A percentile compares a stretch with the other conserved stretches of the same genome.
phyloP scores from a whole-genome alignment of 345 rosid genomes.

The Eucalyptus urophylla region DNA sequence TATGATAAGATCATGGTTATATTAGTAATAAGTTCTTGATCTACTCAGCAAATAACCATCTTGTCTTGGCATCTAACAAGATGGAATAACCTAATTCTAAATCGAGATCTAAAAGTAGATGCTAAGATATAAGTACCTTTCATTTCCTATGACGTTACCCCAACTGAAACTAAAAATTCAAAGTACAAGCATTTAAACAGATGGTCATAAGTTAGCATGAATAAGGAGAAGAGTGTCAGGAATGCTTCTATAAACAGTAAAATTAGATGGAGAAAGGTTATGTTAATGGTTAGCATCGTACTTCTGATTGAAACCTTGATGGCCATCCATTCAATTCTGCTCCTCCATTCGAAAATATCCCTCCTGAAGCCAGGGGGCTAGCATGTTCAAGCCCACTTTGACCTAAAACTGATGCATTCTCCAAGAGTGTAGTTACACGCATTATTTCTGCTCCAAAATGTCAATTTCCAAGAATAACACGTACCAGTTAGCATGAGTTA shows the following conservation, averaged over 20 bases:
- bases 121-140: neutral
- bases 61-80: neutral
- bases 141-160: neutral
- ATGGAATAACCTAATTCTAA: neutral
- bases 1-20: neutral
- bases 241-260: slow-evolving; percentile 35
- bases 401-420: slow-evolving; percentile 98
- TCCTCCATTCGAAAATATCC: slow-evolving; percentile 90
- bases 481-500: slow-evolving; percentile 85
- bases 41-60: neutral
- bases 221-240: slow-evolving; percentile 32
- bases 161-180: neutral
- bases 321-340: slow-evolving; percentile 89
- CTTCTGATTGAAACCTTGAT: slow-evolving; percentile 97
- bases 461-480: slow-evolving; percentile 94
- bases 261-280: slow-evolving; percentile 71
- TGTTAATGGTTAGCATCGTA: slow-evolving; percentile 98
- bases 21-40: neutral
- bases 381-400: slow-evolving; percentile 95
- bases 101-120: neutral
- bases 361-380: slow-evolving; percentile 89
- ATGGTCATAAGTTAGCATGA: slow-evolving; percentile 39
- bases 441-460: slow-evolving; percentile 96
- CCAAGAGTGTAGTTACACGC: slow-evolving; percentile 99
- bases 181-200: slow-evolving; percentile 27